These are phyloP conservation scores for Hericium rajendrae DNA, from an alignment of 768 basidiomycete genomes.

Conservation along the genomic window DNA sequence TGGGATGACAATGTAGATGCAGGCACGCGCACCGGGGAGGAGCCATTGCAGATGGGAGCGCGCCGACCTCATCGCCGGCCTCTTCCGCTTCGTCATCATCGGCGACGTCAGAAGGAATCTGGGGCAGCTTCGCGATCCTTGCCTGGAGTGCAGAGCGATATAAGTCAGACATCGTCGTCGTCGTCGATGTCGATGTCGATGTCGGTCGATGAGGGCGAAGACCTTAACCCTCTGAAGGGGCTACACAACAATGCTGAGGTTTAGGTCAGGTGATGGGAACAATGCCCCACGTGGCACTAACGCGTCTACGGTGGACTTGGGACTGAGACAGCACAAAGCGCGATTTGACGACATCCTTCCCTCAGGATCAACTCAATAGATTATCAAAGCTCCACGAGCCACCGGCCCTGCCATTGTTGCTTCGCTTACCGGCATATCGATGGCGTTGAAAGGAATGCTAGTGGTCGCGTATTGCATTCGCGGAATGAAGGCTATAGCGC, in stretches of 20 bases:
- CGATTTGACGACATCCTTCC: no score
- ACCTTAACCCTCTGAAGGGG: not conserved
- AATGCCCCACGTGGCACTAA: not conserved
- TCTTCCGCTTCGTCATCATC: conserved; percentile 46
- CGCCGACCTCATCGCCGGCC: conserved; percentile 45
- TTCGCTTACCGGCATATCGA: no score
- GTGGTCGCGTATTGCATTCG: no score
- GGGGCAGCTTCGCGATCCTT: conserved; percentile 66
- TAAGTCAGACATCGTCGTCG: conserved; percentile 49
- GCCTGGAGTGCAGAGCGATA: conserved; percentile 72
- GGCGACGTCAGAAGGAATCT: conserved; percentile 32
- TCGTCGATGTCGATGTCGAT: not conserved
- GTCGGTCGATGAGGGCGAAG: not conserved
- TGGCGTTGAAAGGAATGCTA: no score
- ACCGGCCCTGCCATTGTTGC: no score
- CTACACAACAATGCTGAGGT: not conserved
- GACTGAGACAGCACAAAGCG: not conserved
- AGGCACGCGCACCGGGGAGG: conserved; percentile 44
- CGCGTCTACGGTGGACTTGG: not conserved
- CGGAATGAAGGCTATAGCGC: no score
- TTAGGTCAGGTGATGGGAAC: not conserved
- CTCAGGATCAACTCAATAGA: no score
- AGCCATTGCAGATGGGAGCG: conserved; percentile 53
- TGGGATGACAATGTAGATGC: not conserved
- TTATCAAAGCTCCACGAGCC: no score